Base-by-base conservation (phyloP, 2,329 filamentous ascomycete species). In the Phaeosphaeriaceae sp. region DNA sequence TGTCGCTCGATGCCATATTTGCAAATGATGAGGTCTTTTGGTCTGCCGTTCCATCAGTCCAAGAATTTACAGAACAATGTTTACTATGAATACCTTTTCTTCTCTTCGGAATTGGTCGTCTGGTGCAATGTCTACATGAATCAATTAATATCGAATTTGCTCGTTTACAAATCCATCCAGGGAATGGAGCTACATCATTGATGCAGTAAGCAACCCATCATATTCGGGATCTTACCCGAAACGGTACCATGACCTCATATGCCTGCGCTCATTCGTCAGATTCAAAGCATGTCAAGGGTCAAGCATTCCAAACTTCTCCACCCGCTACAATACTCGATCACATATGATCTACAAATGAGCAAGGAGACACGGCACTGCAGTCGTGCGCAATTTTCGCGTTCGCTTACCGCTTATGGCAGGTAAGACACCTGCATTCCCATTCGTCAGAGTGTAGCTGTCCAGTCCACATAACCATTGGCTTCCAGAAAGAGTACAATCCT, bases 381-480 rank as follows among this genome's bases (percentile, higher is more conserved):
- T 40, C 35, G 17, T 7, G 17, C 4, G 35, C 35, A n/a, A 2
- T n/a, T 40, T 40, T 17, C 35, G 35, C 35, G 8, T 40, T 40
- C 35, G 35, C 3, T n/a, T 40, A n/a, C 35, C 35, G 35, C 15
- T 40, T 40, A 3, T 40, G 35, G 35, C 35, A n/a, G 35, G 35
- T n/a, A n/a, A n/a, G 15, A 40, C 15, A 40, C 15, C 35, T 40
- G 35, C 15, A n/a, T n/a, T 40, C 2, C 17, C 15, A 40, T 40
- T 40, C 15, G 35, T n/a, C 35, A 40, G 15, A 40, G 35, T 65
- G 70, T 35, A n/a, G 35, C 13, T n/a, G 13, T n/a, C 15, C 35
- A n/a, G 15, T 40, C 15, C n/a, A 40, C 35, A 40, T 40, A 17
- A 40, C n/a, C 35, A n/a, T 40, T n/a, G 35, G 30, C 30, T 6